Evolutionary conservation across 2,329 filamentous ascomycete species (phyloP), one percentile per base, ranked within the genome.

Genomic region (Penicillium digitatum): DNA sequence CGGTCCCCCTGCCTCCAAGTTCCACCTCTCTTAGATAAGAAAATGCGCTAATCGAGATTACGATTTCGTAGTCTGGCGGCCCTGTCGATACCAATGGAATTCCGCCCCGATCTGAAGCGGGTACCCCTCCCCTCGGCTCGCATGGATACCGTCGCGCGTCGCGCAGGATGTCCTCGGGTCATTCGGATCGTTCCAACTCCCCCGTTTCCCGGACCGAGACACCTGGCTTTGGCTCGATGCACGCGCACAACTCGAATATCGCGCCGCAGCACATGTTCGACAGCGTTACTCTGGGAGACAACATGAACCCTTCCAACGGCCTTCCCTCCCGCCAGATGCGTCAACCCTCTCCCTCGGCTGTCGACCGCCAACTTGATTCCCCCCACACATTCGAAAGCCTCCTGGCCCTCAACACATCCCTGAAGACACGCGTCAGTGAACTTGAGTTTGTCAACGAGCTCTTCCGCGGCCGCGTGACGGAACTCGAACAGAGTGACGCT

Each of bases 371-470:
- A 60, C 78, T 86, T 53, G 89, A 92, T 55, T 79, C 84, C 5
- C 84, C 88, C 0, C 87, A 90, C 68, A 87, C 87, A 3, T 90
- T 90, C 71, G 89, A 96, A 68, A 86, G 89, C 57, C 82, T 95
- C 24, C 79, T 90, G 49, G 87, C 87, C 1, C 84, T 87, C 58
- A 96, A 95, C 72, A 89, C 89, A 5, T 87, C 86, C 48, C 80
- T 97, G n/a, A 95, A 95, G 76, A 99, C 94, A 0, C 87, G 94
- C 39, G 93, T 99, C 32, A 94, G 87, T 64, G 94, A 99, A 73
- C 82, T 99, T 24, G 94, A 99, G 71, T 83, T 99, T 49, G 96
- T 99, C 78, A 96, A 92, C 66, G 88, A 89, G 68, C 79, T 92
- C 42, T 91, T 90, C 72, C 81, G 87, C 48, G 87, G 87, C 35